Percentiles rank a stretch among this genome's conserved stretches.
Evolutionary conservation across 2,329 filamentous ascomycete species (phyloP).

Genomic region (Drechslerella coelobrocha): DNA sequence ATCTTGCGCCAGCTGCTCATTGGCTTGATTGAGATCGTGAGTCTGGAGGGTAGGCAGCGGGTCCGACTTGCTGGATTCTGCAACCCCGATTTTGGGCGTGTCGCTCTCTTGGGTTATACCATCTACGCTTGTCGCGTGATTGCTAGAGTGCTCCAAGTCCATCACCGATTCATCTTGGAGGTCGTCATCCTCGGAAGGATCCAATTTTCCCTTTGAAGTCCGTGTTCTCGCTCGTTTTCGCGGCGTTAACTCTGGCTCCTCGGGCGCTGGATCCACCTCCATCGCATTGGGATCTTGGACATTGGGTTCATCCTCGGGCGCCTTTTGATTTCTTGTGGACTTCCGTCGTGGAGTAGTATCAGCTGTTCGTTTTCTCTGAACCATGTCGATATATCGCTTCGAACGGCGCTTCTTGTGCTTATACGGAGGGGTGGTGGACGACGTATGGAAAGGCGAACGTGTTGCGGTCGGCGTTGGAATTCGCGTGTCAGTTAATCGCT

Average conservation of each 20-base stretch:
- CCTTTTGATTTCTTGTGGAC: constrained; percentile 18
- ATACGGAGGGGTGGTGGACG: constrained; percentile 2
- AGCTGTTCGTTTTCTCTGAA: constrained; percentile 29
- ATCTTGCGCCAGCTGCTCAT: constrained; percentile 21
- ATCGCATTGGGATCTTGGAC: background rate
- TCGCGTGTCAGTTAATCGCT: constrained; percentile 15
- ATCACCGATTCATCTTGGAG: constrained; percentile 11
- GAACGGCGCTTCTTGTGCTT: background rate
- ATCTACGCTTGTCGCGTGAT: constrained; percentile 16
- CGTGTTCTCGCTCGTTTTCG: constrained; percentile 41
- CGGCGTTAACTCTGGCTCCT: constrained; percentile 15
- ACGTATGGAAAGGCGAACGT: constrained; percentile 15
- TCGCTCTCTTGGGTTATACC: constrained; percentile 13
- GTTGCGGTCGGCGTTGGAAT: constrained; percentile 17
- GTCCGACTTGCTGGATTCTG: background rate
- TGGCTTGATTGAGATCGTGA: background rate
- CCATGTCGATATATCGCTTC: constrained; percentile 11
- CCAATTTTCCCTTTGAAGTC: background rate
- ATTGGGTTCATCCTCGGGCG: constrained; percentile 8
- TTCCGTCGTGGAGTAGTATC: constrained; percentile 26
- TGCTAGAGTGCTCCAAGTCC: background rate
- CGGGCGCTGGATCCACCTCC: constrained; percentile 10
- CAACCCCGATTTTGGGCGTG: too few relatives aligned
- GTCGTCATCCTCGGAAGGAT: constrained; percentile 1
- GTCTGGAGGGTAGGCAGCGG: constrained; percentile 3